A percentile compares a stretch with the other conserved stretches of the same genome.
Evolutionary conservation across 1,284 basidiomycete species (phyloP).

Genomic region (Coniferiporia weirii): DNA sequence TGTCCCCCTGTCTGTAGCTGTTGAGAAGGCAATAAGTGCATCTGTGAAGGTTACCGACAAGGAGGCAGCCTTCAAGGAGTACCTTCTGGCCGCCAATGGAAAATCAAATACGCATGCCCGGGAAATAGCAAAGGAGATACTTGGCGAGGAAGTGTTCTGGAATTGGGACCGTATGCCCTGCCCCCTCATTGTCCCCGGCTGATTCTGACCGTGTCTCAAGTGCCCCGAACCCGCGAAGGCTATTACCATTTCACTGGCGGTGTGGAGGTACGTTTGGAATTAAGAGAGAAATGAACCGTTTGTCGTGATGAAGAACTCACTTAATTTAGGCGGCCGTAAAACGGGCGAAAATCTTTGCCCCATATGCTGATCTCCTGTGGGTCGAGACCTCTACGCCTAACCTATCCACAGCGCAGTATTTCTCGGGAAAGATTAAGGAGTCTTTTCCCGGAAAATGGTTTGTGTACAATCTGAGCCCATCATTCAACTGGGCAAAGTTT

Average conservation of each 20-base stretch:
- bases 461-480: constrained; percentile 92
- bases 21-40: constrained; percentile 50
- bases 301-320: constrained; percentile 5
- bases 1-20: constrained; percentile 38
- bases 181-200: background rate
- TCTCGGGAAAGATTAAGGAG: constrained; percentile 73
- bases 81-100: constrained; percentile 53
- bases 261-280: constrained; percentile 43
- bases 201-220: constrained; percentile 30
- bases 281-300: background rate
- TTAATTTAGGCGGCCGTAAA: constrained; percentile 64
- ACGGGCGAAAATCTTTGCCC: constrained; percentile 75
- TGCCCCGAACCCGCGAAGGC: constrained; percentile 86
- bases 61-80: constrained; percentile 51
- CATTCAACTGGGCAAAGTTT: constrained; percentile 88
- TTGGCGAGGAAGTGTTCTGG: constrained; percentile 74
- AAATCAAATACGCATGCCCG: constrained; percentile 76
- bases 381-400: constrained; percentile 87
- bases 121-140: constrained; percentile 64
- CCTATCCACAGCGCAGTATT: constrained; percentile 73
- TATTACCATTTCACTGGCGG: constrained; percentile 91
- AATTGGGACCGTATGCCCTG: constrained; percentile 71
- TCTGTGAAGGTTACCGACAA: constrained; percentile 48
- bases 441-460: constrained; percentile 80
- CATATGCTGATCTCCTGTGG: constrained; percentile 83